Base-by-base conservation (phyloP, 805 yeast genomes). In the Candida arabinofermentans region DNA sequence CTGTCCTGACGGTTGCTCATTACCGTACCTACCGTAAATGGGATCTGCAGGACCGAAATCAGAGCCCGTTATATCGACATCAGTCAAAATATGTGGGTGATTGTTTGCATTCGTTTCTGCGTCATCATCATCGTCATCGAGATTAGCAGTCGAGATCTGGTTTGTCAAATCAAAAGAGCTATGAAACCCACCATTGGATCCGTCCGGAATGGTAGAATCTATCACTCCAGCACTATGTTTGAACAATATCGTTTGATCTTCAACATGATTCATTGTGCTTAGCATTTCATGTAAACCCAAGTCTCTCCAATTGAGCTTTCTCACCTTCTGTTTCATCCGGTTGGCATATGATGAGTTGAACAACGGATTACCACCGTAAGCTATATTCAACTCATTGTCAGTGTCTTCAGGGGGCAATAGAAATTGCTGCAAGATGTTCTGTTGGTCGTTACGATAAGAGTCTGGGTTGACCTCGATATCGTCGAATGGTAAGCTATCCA, bases 251-350 rank as follows among this genome's bases (percentile, higher is more conserved):
- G 62, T 58, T 19, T 31, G 43, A 37, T 61, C 65, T 8, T 48
- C 48, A 10, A 55, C 42, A 27, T 46, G 49, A 8, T 38, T 30
- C 14, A 43, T 47, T 13, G 36, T 41, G 16, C 39, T 41, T 9
- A 56, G 38, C 30, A 59, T 46, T 10, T 57, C 60, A 5, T 44
- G 32, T 10, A 58, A 33, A 1, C 57, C 62, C 5, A 58, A 47
- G 40, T 62, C 65, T 39, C 48, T 55, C 66, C 66, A 62, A 32
- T 62, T 61, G 22, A 56, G 44, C 17, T 48, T 54, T 31, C 50
- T 55, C 27, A 46, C 50, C 39, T 59, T 57, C 39, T 54, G 61
- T 34, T 44, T 50, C 46, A 47, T 36, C 16, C 60, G 38, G 39
- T 51, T 59, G 1, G 59, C 49, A 29, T 58, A 53, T 1, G 63